Evolutionary conservation across 1,284 basidiomycete genomes (phyloP), one percentile per base, ranked within the genome.

Genomic region (Grifola frondosa): DNA sequence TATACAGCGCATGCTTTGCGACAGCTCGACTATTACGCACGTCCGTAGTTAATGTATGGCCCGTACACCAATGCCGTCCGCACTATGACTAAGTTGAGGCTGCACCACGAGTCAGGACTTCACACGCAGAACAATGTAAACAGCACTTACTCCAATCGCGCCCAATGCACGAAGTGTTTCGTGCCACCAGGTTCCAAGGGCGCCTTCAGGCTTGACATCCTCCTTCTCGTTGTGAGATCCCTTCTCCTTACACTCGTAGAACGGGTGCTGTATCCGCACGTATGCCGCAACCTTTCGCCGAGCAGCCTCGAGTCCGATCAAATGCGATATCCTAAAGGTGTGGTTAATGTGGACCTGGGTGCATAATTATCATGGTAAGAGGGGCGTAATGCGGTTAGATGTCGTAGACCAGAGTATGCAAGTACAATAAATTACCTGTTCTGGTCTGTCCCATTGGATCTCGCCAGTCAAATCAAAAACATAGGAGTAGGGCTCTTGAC

Each of bases 121-220:
- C 24, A 33, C 30, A 34, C 25, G 12, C 24, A 33, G 32, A 46
- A 51, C 20, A 11, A 37, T 9, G 10, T 6, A 28, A 13, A 25
- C 34, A 10, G 34, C 24, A 68, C 79, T 44, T 60, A 88, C 84
- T 80, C 76, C 68, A 32, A 93, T 83, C n/a, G 78, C 76, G 28
- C 82, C 88, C 48, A 94, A 61, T 54, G 80, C 81, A 24, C 91
- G 77, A 30, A 91, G 66, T 1, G 85, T 80, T 70, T 94, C 91
- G 58, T 94, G 91, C 90, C 91, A 94, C 91, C 91, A 95, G 17
- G 74, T 79, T 10, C 91, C 91, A 41, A 84, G 69, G 5, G 81
- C 75, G 23, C 83, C 85, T 36, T 78, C 70, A 0, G 91, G 91
- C 58, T 85, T 85, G 26, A 85, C 67, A 47, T 87, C 82, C 46